Conservation (phyloP, 768 basidiomycete genomes). For the Suillus occidentalis region DNA sequence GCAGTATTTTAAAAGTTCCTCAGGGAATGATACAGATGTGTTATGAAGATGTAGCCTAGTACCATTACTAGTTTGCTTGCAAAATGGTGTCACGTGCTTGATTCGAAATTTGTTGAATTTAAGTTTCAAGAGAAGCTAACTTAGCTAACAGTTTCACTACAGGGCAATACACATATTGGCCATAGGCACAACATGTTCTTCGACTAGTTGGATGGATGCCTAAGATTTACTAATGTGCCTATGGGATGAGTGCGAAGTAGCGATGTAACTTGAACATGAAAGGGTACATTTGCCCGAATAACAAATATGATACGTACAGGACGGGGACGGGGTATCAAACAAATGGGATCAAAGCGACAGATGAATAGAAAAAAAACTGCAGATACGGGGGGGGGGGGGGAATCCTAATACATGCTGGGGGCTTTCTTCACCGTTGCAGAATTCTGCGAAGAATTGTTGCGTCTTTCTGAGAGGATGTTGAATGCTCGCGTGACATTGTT, state of each 20-base stretch:
- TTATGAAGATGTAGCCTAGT: neutral
- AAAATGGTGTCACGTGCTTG: neutral
- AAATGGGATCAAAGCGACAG: slow-evolving; percentile 19
- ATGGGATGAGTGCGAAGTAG: slow-evolving; percentile 1
- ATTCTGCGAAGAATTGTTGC: slow-evolving; percentile 49
- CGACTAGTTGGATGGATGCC: neutral
- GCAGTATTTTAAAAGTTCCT: neutral
- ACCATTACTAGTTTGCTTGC: no score
- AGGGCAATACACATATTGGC: neutral
- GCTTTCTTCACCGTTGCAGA: slow-evolving; percentile 41
- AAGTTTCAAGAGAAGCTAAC: neutral
- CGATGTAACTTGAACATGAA: neutral
- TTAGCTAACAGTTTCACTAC: neutral
- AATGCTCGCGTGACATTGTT: slow-evolving; percentile 32
- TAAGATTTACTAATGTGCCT: neutral
- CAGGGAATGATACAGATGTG: neutral
- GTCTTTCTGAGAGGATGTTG: slow-evolving; percentile 38
- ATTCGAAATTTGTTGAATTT: neutral
- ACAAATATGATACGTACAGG: slow-evolving; percentile 31
- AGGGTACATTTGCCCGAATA: slow-evolving; percentile 4
- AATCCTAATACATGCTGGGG: slow-evolving; percentile 21
- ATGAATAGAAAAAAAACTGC: slow-evolving; percentile 24
- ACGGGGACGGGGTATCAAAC: slow-evolving; percentile 38
- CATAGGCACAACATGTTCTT: neutral
- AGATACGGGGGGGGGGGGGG: slow-evolving; percentile 29